phyloP scores from a whole-genome alignment of 1,139 yeast genomes.

The Spathaspora sp. region DNA sequence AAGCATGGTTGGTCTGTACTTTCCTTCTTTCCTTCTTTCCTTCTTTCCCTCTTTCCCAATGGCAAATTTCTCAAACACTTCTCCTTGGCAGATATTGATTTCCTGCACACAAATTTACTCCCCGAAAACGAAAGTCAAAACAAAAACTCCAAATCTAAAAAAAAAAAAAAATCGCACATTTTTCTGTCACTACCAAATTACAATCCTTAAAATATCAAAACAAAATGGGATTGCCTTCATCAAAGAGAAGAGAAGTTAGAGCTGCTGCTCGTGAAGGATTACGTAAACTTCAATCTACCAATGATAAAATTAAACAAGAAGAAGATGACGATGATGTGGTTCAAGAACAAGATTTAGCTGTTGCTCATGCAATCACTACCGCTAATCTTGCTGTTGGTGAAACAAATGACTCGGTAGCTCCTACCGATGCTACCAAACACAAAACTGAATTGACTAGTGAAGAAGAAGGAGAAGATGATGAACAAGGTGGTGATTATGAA shows the following conservation, averaged over 20 bases:
- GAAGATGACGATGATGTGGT: slow-evolving; percentile 1
- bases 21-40: too few relatives aligned
- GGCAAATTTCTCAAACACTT: not conserved
- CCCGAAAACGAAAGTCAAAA: not conserved
- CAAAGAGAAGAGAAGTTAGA: slow-evolving; percentile 15
- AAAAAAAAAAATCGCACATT: slow-evolving; percentile 2
- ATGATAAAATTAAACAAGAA: slow-evolving; percentile 4
- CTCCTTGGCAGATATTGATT: not conserved
- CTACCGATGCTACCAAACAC: slow-evolving; percentile 11
- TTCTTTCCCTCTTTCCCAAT: too few relatives aligned
- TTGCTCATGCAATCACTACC: not conserved
- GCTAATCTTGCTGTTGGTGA: slow-evolving; percentile 2
- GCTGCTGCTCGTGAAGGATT: slow-evolving; percentile 12
- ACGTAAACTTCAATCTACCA: slow-evolving; percentile 7
- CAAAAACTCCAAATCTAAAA: not conserved
- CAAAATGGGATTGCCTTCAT: slow-evolving; percentile 11
- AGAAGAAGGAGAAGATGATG: slow-evolving; percentile 9
- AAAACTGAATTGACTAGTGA: slow-evolving; percentile 2
- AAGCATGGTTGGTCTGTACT: not conserved
- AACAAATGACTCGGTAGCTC: slow-evolving; percentile 1
- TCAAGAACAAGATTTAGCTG: slow-evolving; percentile 2
- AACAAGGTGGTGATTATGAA: slow-evolving; percentile 6
- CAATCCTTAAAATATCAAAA: not conserved
- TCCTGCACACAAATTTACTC: not conserved
- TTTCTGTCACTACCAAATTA: not conserved